A percentile compares a stretch with the other conserved stretches of the same genome.
phyloP scores from a whole-genome alignment of 2,329 filamentous ascomycete genomes.

The Neurospora sp. region DNA sequence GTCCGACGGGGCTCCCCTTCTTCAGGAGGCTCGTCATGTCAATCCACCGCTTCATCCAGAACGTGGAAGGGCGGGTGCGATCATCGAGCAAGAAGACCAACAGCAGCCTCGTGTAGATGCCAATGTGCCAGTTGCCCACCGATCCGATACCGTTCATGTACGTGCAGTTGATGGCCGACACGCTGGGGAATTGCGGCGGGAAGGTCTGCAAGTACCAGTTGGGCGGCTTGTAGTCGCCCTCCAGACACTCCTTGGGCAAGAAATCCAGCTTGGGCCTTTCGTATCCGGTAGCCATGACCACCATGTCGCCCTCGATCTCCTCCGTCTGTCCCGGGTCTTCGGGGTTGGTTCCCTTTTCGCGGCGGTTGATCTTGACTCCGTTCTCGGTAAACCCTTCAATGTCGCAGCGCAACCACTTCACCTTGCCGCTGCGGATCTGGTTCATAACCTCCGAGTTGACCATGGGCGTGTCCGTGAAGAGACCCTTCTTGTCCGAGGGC shows the following conservation, averaged over 20 bases:
- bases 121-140: constrained; percentile 81
- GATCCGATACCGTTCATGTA: constrained; percentile 73
- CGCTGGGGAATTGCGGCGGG: constrained; percentile 60
- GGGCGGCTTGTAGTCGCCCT: constrained; percentile 63
- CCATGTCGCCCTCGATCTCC: constrained; percentile 61
- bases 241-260: constrained; percentile 62
- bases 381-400: constrained; percentile 54
- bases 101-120: constrained; percentile 77
- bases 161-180: constrained; percentile 73
- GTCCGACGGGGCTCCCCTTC: constrained; percentile 55
- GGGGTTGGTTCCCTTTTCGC: constrained; percentile 62
- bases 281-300: constrained; percentile 78
- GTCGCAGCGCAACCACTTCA: constrained; percentile 74
- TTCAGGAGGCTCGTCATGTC: constrained; percentile 72
- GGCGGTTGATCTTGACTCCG: constrained; percentile 62
- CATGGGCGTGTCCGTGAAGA: constrained; percentile 83
- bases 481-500: constrained; percentile 43
- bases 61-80: constrained; percentile 57
- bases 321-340: constrained; percentile 60
- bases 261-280: constrained; percentile 64
- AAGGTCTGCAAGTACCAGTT: constrained; percentile 89
- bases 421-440: constrained; percentile 60
- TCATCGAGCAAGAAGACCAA: constrained; percentile 81
- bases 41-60: constrained; percentile 79
- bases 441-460: constrained; percentile 75